Evolutionary conservation across 2,329 filamentous ascomycete genomes (phyloP), one percentile per base, ranked within the genome.

Genomic region (Fusarium acutatum): DNA sequence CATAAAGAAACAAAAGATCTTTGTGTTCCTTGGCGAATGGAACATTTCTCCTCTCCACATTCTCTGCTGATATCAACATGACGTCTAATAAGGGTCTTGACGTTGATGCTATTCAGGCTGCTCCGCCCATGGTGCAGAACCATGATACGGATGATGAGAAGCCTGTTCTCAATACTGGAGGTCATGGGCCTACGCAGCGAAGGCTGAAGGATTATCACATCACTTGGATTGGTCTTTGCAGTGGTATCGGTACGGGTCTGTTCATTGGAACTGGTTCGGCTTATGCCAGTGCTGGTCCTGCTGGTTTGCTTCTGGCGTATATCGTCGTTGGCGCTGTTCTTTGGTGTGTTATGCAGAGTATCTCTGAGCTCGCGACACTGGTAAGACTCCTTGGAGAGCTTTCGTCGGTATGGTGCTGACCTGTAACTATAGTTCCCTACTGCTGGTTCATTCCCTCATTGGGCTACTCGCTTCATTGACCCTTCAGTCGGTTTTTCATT

Each of bases 341-440:
- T 2, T 77, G 74, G 73, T 72, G 69, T 56, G 75, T 77, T 0
- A 77, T 77, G 75, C 75, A 76, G n/a, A 75, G 75, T 32, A 77
- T 77, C 10, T 75, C 72, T 1, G 75, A 77, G 32, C 56, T 77
- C 11, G 75, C 74, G 5, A 77, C 75, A 7, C 40, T 77, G 30
- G 75, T 77, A 38, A 58, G 67, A 65, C 5, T 17, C 8, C 32
- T 4, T 15, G 15, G 8, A 13, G 4, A 17, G 14, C 6, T 3
- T 24, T 1, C 3, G 8, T 28, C 7, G 3, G 14, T 5, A 2
- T 4, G 3, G 8, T n/a, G 11, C 69, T 67, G 11, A 49, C 49
- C 9, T 12, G 12, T 1, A 18, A 18, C 5, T 13, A 6, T 28
- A 77, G 75, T 56, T 77, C 9, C 75, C 75, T 14, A 77, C 75